phyloP scores from a whole-genome alignment of 208 protist genomes.

The Porcisia deanei region DNA sequence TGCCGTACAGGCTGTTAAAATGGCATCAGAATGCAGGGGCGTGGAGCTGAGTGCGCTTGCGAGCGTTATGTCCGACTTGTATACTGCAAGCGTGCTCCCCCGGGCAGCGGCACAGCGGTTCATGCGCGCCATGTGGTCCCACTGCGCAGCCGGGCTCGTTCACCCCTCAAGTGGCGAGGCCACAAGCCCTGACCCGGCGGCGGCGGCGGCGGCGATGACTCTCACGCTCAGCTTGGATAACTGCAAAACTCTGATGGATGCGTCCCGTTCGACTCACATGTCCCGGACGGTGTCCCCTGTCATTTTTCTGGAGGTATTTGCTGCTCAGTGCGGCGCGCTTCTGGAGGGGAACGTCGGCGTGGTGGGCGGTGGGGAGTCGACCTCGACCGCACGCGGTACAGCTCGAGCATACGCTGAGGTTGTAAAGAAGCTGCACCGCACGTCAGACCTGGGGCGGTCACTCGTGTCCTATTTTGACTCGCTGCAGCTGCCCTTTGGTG shows the following conservation, averaged over 20 bases:
- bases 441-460: conserved; percentile 14
- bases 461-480: conserved; percentile 17
- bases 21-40: conserved; percentile 26
- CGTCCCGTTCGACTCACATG: not conserved
- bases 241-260: conserved; percentile 33
- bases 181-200: not conserved
- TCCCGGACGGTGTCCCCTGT: not conserved
- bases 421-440: conserved; percentile 14
- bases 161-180: not conserved
- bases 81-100: conserved; percentile 8
- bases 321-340: conserved; percentile 6
- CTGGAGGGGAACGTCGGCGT: not conserved
- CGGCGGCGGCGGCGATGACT: not conserved
- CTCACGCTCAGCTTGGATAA: conserved; percentile 18
- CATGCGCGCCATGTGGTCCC: conserved; percentile 13
- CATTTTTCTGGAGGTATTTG: conserved; percentile 11
- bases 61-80: conserved; percentile 21
- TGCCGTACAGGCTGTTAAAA: conserved; percentile 1
- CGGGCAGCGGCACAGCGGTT: not conserved
- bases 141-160: conserved; percentile 16
- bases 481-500: not conserved
- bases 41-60: conserved; percentile 39
- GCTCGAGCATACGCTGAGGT: conserved; percentile 10
- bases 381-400: conserved; percentile 10
- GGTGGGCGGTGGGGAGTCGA: not conserved